phyloP scores from a whole-genome alignment of 2,329 filamentous ascomycete species.

The Colletotrichum tamarilloi region DNA sequence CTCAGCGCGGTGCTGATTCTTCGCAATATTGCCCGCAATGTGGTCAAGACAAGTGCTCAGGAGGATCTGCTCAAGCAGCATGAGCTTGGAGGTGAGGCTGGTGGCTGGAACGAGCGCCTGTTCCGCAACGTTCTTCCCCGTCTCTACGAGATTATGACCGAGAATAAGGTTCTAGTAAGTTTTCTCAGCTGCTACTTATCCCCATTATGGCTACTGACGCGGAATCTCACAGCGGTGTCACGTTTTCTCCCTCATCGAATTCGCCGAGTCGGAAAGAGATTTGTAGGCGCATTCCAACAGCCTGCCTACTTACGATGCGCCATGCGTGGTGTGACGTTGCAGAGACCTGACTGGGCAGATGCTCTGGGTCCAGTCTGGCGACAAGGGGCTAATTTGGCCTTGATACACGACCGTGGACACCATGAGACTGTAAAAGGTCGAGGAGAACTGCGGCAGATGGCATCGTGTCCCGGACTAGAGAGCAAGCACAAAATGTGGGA shows the following conservation, averaged over 20 bases:
- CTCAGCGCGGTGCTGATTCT: slow-evolving; percentile 81
- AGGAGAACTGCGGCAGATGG: background rate
- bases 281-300: background rate
- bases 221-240: slow-evolving; percentile 13
- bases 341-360: background rate
- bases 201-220: background rate
- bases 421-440: background rate
- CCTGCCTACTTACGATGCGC: background rate
- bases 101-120: slow-evolving; percentile 74
- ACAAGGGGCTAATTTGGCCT: background rate
- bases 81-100: slow-evolving; percentile 57
- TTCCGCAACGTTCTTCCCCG: slow-evolving; percentile 74
- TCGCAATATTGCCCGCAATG: slow-evolving; percentile 79
- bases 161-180: slow-evolving; percentile 72
- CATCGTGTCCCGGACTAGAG: background rate
- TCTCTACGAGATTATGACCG: slow-evolving; percentile 76
- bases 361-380: background rate
- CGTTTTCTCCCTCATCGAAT: slow-evolving; percentile 25
- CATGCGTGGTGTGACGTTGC: background rate
- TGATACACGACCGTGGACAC: background rate
- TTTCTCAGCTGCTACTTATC: background rate
- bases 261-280: slow-evolving; percentile 24
- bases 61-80: slow-evolving; percentile 63
- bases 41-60: slow-evolving; percentile 70
- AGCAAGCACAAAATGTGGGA: background rate